Percentiles rank a stretch among this genome's conserved stretches.
phyloP scores from a whole-genome alignment of 331 rosid genomes.

The Quercus tomentella region DNA sequence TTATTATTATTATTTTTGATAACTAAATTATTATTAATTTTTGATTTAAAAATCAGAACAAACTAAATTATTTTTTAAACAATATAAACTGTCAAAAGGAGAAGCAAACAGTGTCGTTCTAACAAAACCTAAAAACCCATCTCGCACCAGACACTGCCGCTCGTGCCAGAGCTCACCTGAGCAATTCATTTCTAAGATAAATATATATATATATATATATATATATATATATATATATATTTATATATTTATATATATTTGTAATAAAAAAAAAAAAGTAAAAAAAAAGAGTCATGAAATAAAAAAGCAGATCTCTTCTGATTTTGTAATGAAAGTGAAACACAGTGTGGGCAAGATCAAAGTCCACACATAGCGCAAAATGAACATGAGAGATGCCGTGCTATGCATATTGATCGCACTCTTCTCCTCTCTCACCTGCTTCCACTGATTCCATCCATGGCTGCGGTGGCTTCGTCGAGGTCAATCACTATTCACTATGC shows the following conservation, averaged over 20 bases:
- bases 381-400: slow-evolving; percentile 28
- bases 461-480: slow-evolving; percentile 75
- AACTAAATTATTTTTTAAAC: no score
- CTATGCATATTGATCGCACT: slow-evolving; percentile 29
- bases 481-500: background rate
- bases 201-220: no score
- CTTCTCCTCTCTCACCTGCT: slow-evolving; percentile 21
- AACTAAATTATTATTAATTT: no score
- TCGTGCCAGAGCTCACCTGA: background rate
- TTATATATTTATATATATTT: no score
- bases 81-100: no score
- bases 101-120: no score
- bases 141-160: background rate
- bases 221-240: no score
- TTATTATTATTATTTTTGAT: no score
- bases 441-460: slow-evolving; percentile 71
- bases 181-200: background rate
- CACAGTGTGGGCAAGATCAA: slow-evolving; percentile 12
- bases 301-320: slow-evolving; percentile 33
- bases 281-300: slow-evolving; percentile 11
- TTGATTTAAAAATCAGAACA: no score
- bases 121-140: slow-evolving; percentile 36
- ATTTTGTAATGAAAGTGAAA: background rate
- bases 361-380: background rate
- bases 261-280: no score